A percentile compares a stretch with the other conserved stretches of the same genome.
phyloP scores from a whole-genome alignment of 768 basidiomycete genomes.

The Boletus eberwhitei region DNA sequence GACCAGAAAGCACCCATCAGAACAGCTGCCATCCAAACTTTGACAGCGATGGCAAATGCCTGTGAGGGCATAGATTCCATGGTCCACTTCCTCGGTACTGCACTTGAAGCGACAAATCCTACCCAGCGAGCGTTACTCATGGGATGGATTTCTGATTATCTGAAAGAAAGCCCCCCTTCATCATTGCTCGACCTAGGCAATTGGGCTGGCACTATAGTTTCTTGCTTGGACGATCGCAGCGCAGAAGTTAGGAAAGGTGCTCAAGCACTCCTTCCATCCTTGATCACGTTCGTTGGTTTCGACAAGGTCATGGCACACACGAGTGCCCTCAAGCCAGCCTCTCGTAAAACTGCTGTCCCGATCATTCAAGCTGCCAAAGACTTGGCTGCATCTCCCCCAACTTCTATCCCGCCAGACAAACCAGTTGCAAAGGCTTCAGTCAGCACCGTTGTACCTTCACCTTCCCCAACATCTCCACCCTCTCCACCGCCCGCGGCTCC shows the following conservation, averaged over 20 bases:
- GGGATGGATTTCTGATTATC: slow-evolving; percentile 77
- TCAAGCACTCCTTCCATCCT: slow-evolving; percentile 69
- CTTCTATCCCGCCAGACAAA: slow-evolving; percentile 30
- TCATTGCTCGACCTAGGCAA: slow-evolving; percentile 62
- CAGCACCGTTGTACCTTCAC: slow-evolving; percentile 21
- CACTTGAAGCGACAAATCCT: slow-evolving; percentile 84
- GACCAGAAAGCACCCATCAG: slow-evolving; percentile 92
- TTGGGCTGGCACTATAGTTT: slow-evolving; percentile 63
- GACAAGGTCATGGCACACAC: slow-evolving; percentile 87
- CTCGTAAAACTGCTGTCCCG: slow-evolving; percentile 76
- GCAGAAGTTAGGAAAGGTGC: slow-evolving; percentile 91
- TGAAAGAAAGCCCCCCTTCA: slow-evolving; percentile 59
- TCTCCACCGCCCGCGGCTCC: slow-evolving; percentile 41
- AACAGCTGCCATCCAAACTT: slow-evolving; percentile 67
- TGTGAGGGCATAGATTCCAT: slow-evolving; percentile 84
- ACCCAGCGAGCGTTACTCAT: slow-evolving; percentile 77
- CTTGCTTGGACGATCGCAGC: slow-evolving; percentile 86
- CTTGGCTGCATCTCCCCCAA: slow-evolving; percentile 32
- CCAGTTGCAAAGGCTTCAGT: slow-evolving; percentile 24
- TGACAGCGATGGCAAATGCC: slow-evolving; percentile 80
- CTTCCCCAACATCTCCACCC: slow-evolving; percentile 40
- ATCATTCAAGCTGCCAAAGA: slow-evolving; percentile 82
- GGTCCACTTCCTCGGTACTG: slow-evolving; percentile 72
- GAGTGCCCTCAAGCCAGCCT: slow-evolving; percentile 86
- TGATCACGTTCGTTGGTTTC: slow-evolving; percentile 75